Evolutionary conservation across 192 early-diverging fungal species (phyloP).

Genomic region (Coemansia sp.): DNA sequence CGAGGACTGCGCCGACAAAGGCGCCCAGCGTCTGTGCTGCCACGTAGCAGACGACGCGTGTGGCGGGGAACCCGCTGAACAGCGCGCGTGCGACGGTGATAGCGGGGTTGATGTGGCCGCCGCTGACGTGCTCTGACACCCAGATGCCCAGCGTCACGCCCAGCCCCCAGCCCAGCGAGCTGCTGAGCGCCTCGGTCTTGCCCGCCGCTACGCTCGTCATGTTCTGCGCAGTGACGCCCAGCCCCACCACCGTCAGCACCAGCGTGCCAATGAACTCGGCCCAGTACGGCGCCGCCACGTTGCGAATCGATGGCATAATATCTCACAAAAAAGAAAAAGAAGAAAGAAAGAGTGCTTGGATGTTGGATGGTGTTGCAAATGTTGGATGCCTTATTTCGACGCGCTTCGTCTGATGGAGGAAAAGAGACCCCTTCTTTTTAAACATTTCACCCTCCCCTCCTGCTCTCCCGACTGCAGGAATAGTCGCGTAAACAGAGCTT

Average conservation of each 20-base stretch:
- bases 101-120: constrained; percentile 57
- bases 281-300: constrained; percentile 51
- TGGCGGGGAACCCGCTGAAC: constrained; percentile 45
- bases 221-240: constrained; percentile 38
- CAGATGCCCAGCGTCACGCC: constrained; percentile 39
- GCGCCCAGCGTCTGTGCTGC: constrained; percentile 54
- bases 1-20: constrained; percentile 48
- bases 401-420: too few species aligned
- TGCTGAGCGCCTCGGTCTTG: constrained; percentile 28
- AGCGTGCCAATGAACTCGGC: constrained; percentile 51
- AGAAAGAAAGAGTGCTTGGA: background rate
- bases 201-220: constrained; percentile 2
- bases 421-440: background rate
- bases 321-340: background rate
- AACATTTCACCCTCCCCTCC: background rate
- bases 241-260: constrained; percentile 26
- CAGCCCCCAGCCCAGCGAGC: constrained; percentile 43
- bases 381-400: too few species aligned
- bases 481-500: background rate
- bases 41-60: constrained; percentile 45
- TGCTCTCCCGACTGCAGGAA: too few species aligned
- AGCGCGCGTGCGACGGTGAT: constrained; percentile 45
- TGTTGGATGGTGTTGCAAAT: background rate
- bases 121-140: constrained; percentile 35
- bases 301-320: constrained; percentile 33